Base-by-base conservation (phyloP, 768 basidiomycete species). In the Solioccasus polychromus region DNA sequence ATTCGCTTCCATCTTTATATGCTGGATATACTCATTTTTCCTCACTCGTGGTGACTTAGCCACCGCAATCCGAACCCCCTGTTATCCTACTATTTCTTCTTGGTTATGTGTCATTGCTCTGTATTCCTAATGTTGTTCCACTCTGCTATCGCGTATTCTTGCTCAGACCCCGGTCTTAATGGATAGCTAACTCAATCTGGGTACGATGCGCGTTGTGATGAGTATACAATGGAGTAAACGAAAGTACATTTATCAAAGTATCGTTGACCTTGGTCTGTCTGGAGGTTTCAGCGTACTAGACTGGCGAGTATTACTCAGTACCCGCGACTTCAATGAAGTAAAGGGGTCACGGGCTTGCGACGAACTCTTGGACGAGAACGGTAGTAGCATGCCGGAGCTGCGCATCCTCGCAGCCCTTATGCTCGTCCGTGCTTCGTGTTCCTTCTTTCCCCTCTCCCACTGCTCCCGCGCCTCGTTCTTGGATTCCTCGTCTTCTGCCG, bases 101-200 rank as follows among this genome's bases (percentile, higher is more conserved):
- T 69, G 62, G 68, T 65, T 76, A 71, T 67, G 59, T 64, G 64
- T 57, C 60, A 55, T 44, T 61, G 68, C 67, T 76, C 70, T 76
- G 76, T 77, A 77, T 71, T 75, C 62, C 51, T 77, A 75, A 67
- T 78, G 78, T 80, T 79, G 76, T 80, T 78, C 62, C 72, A 69
- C 51, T 66, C 65, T 70, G 80, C 77, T 80, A 73, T 80, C 77
- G 72, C 64, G 54, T 61, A 64, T 62, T 61, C 64, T 68, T 67
- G 64, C 52, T 67, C 66, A 65, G 63, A 61, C 63, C 42, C 49
- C 49, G 44, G 62, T 60, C 57, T 60, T 60, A 62, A 63, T 62
- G 61, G 61, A 65, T 60, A 50, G 45, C 38, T 52, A 53, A 51
- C 42, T 52, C 32, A 26, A 51, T 30, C 45, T 42, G 45, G 46